These are phyloP conservation scores for Zoysia japonica DNA, from an alignment of 176 grass and related monocot species.

Conservation along the genomic window DNA sequence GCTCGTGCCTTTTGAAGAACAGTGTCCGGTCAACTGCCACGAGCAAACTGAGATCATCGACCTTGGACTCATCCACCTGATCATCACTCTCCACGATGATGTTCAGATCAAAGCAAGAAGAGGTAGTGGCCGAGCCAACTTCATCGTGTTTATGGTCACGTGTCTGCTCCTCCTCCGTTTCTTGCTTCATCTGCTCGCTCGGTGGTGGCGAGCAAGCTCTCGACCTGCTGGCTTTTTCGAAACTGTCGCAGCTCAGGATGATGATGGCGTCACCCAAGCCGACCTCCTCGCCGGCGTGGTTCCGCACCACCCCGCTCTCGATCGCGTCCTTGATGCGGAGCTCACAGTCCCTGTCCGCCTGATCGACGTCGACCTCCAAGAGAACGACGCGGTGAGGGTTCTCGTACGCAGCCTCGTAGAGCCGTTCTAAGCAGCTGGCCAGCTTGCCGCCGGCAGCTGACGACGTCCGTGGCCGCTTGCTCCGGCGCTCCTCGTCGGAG, in stretches of 20 bases:
- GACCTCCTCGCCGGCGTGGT: constrained; percentile 45
- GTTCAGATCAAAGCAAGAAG: constrained; percentile 87
- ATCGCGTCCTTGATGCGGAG: constrained; percentile 68
- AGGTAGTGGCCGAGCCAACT: not conserved
- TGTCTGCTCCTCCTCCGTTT: constrained; percentile 25
- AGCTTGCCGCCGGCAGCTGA: constrained; percentile 30
- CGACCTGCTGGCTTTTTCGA: constrained; percentile 34
- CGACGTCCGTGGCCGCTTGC: constrained; percentile 48
- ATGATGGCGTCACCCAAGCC: constrained; percentile 71
- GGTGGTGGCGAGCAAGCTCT: constrained; percentile 54
- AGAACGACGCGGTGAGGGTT: constrained; percentile 71
- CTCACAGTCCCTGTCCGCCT: constrained; percentile 42
- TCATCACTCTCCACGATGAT: constrained; percentile 40
- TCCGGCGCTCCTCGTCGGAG: constrained; percentile 45
- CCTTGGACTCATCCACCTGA: constrained; percentile 32
- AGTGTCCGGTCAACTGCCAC: constrained; percentile 67
- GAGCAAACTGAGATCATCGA: constrained; percentile 50
- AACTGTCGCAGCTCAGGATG: constrained; percentile 71
- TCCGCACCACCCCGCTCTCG: constrained; percentile 52
- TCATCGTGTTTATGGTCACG: constrained; percentile 29
- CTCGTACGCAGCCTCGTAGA: constrained; percentile 57
- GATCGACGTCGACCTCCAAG: constrained; percentile 66
- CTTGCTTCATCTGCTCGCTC: constrained; percentile 43
- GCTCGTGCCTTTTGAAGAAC: constrained; percentile 61
- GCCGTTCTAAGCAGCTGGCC: constrained; percentile 42